Base-by-base conservation (phyloP, 116 monocot species). In the Iris pallida region DNA sequence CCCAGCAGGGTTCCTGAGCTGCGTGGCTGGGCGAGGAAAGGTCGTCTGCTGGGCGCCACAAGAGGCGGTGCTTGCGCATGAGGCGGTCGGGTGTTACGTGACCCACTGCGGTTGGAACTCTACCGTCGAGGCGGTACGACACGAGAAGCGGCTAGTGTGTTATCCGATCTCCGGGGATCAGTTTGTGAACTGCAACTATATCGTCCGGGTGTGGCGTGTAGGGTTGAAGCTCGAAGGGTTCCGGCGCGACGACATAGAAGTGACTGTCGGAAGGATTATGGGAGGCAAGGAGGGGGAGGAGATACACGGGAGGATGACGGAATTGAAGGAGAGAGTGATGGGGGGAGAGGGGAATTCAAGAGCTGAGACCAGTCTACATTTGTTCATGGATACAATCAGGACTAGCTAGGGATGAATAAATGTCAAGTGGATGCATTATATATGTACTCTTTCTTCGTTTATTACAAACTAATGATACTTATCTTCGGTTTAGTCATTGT, bases 1-100 rank as follows among this genome's bases (percentile, higher is more conserved):
- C 7, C 89, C 89, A 0, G 20, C 12, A 0, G 82, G 81, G 3
- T 93, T 57, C 73, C n/a, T 69, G 0, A 71, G 78, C 4, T 41
- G 79, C 0, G 66, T 79, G 0, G 45, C 51, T 0, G 69, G 62
- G 0, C 48, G 70, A 0, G 89, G 86, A 41, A 89, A 78, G 72
- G 47, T 93, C 14, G 86, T 93, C 13, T 4, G 41, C 14, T 66
- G 66, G 66, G 53, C 20, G 4, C 66, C 66, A 5, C 66, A 66
- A 8, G 66, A 66, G 42, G 52, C 53, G 15, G 53, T 66, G 6
- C 53, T 66, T 1, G 40, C 19, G 1, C 66, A 66, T 7, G 0
- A 6, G 4, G 52, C 66, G 1, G 66, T 66, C 3, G 66, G 66
- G 11, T 52, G 66, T 14, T 66, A 52, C 19, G 52, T 66, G 3